Base-by-base conservation (phyloP, 164 flowering plant species). In the Protea cynaroides region DNA sequence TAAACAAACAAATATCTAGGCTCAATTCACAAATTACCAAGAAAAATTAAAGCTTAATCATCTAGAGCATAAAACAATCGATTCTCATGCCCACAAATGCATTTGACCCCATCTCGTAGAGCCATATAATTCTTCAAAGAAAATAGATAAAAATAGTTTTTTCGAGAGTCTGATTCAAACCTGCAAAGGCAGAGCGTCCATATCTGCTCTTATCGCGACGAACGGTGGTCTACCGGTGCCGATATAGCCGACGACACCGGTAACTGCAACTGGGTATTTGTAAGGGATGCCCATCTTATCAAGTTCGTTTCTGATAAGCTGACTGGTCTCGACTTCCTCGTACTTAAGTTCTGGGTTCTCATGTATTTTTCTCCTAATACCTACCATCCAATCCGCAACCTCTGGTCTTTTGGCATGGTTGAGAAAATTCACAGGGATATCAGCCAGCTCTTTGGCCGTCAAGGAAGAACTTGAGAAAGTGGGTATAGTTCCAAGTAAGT, bases 131-230 rank as follows among this genome's bases (percentile, higher is more conserved):
- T 29, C 5, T 29, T 29, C 34, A 29, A 55, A 12, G 6, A 24
- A 22, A 55, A 25, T 11, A 56, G 6, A 25, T 1, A 56, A 15
- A 25, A 56, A 56, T 4, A 25, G 25, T 24, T 65, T 10, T n/a
- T 58, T 3, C 7, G 23, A 40, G 12, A 19, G 44, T 12, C 50
- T 63, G 56, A 86, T 88, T 12, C 50, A 63, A 56, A 86, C 91
- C 91, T 86, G 84, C 71, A 86, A 65, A 56, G 82, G 24, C 17
- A 88, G 83, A 72, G 96, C 92, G 75, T 88, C 96, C 92, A 88
- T 88, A 64, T 86, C 92, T 8, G 96, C 96, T 56, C 96, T 81
- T 1, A 88, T 13, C 0, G 90, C 89, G 14, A 88, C 83, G 69
- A 81, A 81, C 50, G 96, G 92, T 15, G 86, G 72, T 38, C 68